Conservation (phyloP, 139 green algal species). For the Chlamydomonas sp. region DNA sequence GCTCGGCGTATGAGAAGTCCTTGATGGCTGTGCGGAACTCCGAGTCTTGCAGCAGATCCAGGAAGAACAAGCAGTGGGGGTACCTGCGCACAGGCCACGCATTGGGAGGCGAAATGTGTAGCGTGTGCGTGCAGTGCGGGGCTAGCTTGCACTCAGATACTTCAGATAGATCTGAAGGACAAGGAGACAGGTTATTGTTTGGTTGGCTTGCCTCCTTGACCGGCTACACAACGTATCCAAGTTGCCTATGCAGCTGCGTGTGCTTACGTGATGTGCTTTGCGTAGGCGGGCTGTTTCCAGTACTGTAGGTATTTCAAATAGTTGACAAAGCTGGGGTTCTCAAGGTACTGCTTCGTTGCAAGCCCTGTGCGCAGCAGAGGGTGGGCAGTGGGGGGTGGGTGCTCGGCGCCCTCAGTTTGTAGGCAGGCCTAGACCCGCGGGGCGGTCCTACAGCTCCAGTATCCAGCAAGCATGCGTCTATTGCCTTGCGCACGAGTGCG, state of each 20-base stretch:
- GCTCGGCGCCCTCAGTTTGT: too few species aligned
- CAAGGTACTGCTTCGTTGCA: slow-evolving; percentile 85
- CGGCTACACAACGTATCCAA: background rate
- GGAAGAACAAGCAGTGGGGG: slow-evolving; percentile 87
- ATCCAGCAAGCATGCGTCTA: too few species aligned
- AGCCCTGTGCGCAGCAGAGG: slow-evolving; percentile 71
- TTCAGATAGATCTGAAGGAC: background rate
- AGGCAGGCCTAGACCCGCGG: too few species aligned
- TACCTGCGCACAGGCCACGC: slow-evolving; percentile 65
- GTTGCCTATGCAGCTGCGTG: background rate
- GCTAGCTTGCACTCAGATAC: background rate
- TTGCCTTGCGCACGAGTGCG: background rate
- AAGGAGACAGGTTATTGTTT: background rate
- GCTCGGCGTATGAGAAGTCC: slow-evolving; percentile 47
- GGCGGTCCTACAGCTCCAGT: too few species aligned
- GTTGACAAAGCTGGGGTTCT: slow-evolving; percentile 83
- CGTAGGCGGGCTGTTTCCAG: slow-evolving; percentile 89
- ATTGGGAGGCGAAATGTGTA: background rate
- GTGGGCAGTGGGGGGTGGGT: too few species aligned
- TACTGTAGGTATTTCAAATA: slow-evolving; percentile 97
- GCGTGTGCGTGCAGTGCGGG: background rate
- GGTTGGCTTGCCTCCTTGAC: background rate
- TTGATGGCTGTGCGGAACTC: slow-evolving; percentile 83
- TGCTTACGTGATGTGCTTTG: slow-evolving; percentile 76
- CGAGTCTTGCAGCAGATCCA: slow-evolving; percentile 80